phyloP scores from a whole-genome alignment of 1,284 basidiomycete species.

The Schizophyllum amplum region DNA sequence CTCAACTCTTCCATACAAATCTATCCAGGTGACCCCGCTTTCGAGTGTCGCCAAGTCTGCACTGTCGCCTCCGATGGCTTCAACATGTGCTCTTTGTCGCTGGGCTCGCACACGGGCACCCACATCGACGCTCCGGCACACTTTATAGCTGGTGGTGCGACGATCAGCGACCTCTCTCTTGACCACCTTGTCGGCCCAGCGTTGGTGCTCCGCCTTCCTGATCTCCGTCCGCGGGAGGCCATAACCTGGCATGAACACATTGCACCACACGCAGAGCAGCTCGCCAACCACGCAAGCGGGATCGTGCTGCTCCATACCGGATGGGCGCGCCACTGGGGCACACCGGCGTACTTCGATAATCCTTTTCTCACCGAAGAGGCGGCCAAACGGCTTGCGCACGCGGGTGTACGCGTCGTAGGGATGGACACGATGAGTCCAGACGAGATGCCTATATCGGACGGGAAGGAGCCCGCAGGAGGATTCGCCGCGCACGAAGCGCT shows the following conservation, averaged over 20 bases:
- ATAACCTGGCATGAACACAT: slow-evolving; percentile 47
- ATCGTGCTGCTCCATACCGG: slow-evolving; percentile 49
- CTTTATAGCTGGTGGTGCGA: slow-evolving; percentile 45
- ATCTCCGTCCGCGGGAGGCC: slow-evolving; percentile 24
- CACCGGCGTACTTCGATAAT: slow-evolving; percentile 46
- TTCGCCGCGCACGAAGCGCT: slow-evolving; percentile 49
- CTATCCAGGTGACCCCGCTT: slow-evolving; percentile 50
- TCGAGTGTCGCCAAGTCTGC: slow-evolving; percentile 26
- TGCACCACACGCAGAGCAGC: slow-evolving; percentile 22
- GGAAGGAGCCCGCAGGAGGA: slow-evolving; percentile 18
- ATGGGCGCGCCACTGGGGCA: slow-evolving; percentile 50
- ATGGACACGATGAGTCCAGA: slow-evolving; percentile 61
- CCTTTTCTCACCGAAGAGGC: slow-evolving; percentile 51
- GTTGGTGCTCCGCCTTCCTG: slow-evolving; percentile 39
- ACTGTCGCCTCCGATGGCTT: slow-evolving; percentile 38
- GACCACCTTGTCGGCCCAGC: slow-evolving; percentile 42
- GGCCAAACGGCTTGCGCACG: slow-evolving; percentile 37
- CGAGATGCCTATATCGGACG: slow-evolving; percentile 37
- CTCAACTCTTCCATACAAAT: slow-evolving; percentile 33
- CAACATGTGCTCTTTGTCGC: slow-evolving; percentile 37
- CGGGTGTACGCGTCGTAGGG: slow-evolving; percentile 48
- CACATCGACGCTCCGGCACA: slow-evolving; percentile 72
- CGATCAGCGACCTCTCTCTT: slow-evolving; percentile 49
- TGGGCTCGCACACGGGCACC: slow-evolving; percentile 59
- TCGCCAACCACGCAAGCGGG: slow-evolving; percentile 23